These are phyloP conservation scores for Ceriops decandra DNA, from an alignment of 345 rosid species.

Conservation along the genomic window DNA sequence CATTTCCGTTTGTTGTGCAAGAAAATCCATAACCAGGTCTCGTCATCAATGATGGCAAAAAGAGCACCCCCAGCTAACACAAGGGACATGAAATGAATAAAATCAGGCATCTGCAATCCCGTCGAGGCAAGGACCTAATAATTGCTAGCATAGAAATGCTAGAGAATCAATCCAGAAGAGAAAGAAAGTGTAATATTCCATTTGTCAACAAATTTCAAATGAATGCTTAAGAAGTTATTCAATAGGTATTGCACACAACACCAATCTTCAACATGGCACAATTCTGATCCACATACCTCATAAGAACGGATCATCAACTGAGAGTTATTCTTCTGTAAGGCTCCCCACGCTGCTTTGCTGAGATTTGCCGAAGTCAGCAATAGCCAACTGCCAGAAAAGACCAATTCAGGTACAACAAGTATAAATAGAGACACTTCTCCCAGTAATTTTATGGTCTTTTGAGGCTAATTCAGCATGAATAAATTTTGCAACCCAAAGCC, in stretches of 20 bases:
- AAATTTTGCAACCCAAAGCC: background rate
- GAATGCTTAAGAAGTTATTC: background rate
- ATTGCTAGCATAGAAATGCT: background rate
- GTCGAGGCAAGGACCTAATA: background rate
- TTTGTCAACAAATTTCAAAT: background rate
- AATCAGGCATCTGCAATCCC: constrained; percentile 1
- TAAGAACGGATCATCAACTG: constrained; percentile 96
- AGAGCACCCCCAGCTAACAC: constrained; percentile 76
- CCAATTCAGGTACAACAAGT: background rate
- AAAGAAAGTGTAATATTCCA: background rate
- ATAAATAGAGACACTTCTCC: background rate
- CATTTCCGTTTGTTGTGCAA: constrained; percentile 40
- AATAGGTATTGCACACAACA: background rate
- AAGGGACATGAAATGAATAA: background rate
- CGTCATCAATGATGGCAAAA: constrained; percentile 46
- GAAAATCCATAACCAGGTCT: constrained; percentile 43
- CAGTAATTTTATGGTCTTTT: background rate
- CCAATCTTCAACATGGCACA: background rate
- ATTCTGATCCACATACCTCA: constrained; percentile 46
- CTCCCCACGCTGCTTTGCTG: constrained; percentile 99
- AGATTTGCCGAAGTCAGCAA: constrained; percentile 89
- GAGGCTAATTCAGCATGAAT: background rate
- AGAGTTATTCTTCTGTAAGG: constrained; percentile 84
- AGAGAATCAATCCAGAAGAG: background rate
- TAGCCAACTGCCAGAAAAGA: constrained; percentile 58